These are phyloP conservation scores for Bothriochloa decipiens DNA, from an alignment of 176 grass and related monocot species.

Conservation along the genomic window DNA sequence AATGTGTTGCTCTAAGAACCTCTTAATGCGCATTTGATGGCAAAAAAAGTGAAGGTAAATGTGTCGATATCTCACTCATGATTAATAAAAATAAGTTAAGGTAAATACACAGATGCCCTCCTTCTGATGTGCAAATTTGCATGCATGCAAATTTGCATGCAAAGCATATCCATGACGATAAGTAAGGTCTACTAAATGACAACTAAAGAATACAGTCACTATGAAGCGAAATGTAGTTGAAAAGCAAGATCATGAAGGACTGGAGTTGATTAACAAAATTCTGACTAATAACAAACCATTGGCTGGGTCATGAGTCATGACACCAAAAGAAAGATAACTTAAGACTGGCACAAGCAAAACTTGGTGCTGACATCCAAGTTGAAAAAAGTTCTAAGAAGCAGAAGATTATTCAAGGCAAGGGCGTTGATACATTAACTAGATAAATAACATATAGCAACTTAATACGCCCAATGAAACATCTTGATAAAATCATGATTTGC, in stretches of 20 bases:
- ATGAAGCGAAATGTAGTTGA: background rate
- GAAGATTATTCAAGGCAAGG: background rate
- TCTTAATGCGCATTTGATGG: background rate
- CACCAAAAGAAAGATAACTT: slow-evolving; percentile 29
- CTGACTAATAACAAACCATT: background rate
- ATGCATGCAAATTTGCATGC: slow-evolving; percentile 1
- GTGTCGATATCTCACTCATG: background rate
- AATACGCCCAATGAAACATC: too few relatives aligned
- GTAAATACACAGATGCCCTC: background rate
- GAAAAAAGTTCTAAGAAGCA: background rate
- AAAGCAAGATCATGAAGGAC: background rate
- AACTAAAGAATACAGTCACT: background rate
- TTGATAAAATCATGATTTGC: too few relatives aligned
- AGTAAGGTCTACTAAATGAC: background rate
- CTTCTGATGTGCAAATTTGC: background rate
- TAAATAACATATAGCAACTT: too few relatives aligned
- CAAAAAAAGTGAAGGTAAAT: slow-evolving; percentile 24
- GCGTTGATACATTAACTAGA: too few relatives aligned
- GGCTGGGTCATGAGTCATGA: background rate
- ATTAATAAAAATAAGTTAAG: background rate
- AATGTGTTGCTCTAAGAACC: background rate
- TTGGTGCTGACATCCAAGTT: background rate
- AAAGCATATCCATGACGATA: slow-evolving; percentile 15
- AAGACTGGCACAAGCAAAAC: slow-evolving; percentile 1
- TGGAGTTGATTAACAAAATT: background rate